phyloP scores from a whole-genome alignment of 2,329 filamentous ascomycete species.

The Talaromyces sp. region DNA sequence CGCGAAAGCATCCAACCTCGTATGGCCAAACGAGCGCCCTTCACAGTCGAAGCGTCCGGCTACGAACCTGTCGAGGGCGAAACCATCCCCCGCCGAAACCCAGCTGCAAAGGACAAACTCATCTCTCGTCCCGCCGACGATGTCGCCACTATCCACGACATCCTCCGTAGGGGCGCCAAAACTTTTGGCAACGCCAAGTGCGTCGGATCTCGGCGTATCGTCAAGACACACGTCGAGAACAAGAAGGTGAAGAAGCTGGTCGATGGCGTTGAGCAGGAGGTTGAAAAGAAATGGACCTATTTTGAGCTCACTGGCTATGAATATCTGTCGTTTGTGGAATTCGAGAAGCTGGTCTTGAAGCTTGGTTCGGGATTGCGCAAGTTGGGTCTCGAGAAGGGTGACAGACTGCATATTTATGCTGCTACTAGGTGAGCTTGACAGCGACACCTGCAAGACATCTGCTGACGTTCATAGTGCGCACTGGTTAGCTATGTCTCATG shows the following conservation, averaged over 20 bases:
- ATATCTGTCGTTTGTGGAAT: slow-evolving; percentile 76
- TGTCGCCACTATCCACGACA: slow-evolving; percentile 73
- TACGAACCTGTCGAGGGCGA: slow-evolving; percentile 70
- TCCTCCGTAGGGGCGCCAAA: slow-evolving; percentile 66
- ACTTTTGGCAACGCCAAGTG: slow-evolving; percentile 62
- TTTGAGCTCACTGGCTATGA: slow-evolving; percentile 77
- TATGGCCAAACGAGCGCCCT: slow-evolving; percentile 67
- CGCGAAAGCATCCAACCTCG: slow-evolving; percentile 39
- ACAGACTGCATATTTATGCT: slow-evolving; percentile 77
- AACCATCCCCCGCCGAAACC: slow-evolving; percentile 76
- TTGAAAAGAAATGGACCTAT: slow-evolving; percentile 89
- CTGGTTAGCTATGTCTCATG: slow-evolving; percentile 82
- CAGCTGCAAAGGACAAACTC: slow-evolving; percentile 67
- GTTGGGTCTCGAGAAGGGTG: slow-evolving; percentile 64
- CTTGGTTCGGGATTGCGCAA: slow-evolving; percentile 71
- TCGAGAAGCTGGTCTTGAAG: slow-evolving; percentile 65
- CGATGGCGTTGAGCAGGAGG: slow-evolving; percentile 72
- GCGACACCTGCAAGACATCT: not conserved
- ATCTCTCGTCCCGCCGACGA: slow-evolving; percentile 63
- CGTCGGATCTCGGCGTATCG: slow-evolving; percentile 67
- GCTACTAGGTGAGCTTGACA: slow-evolving; percentile 63
- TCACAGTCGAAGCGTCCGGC: slow-evolving; percentile 69
- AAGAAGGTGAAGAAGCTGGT: slow-evolving; percentile 89
- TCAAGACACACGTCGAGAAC: slow-evolving; percentile 75
- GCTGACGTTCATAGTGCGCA: slow-evolving; percentile 54